phyloP scores from a whole-genome alignment of 2,329 filamentous ascomycete genomes.

The Xylaria sp. region DNA sequence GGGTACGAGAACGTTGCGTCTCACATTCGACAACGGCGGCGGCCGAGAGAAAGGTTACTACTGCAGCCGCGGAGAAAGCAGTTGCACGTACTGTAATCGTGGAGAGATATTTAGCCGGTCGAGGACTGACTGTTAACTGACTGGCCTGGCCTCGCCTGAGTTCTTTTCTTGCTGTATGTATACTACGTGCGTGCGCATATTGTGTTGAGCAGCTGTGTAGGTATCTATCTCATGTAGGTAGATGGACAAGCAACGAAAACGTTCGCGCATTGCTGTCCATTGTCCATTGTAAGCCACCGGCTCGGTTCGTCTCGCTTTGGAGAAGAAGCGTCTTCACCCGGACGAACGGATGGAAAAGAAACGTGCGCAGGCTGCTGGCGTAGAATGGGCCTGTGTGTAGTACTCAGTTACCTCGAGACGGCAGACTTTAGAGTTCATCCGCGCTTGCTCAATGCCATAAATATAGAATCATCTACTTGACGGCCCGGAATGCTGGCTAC shows the following conservation, averaged over 20 bases:
- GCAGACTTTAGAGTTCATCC: neutral
- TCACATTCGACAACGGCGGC: neutral
- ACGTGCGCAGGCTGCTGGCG: neutral
- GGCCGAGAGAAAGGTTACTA: neutral
- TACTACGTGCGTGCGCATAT: no score
- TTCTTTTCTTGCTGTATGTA: no score
- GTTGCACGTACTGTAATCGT: neutral
- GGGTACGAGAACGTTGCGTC: neutral
- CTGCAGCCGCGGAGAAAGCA: neutral
- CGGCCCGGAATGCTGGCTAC: conserved; percentile 3
- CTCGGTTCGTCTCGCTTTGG: neutral
- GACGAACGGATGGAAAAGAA: neutral
- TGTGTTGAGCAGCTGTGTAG: no score
- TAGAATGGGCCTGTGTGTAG: neutral
- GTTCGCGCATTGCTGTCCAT: neutral
- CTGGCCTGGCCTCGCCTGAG: no score
- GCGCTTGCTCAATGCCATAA: no score
- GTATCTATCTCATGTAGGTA: no score
- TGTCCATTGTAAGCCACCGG: neutral
- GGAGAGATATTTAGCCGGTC: conserved; percentile 21
- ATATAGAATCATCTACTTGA: no score
- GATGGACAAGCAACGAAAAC: neutral
- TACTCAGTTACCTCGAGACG: neutral
- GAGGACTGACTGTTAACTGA: neutral
- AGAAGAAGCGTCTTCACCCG: neutral